Conservation (phyloP, 2,329 filamentous ascomycete species). For the Sporothrix humicola region DNA sequence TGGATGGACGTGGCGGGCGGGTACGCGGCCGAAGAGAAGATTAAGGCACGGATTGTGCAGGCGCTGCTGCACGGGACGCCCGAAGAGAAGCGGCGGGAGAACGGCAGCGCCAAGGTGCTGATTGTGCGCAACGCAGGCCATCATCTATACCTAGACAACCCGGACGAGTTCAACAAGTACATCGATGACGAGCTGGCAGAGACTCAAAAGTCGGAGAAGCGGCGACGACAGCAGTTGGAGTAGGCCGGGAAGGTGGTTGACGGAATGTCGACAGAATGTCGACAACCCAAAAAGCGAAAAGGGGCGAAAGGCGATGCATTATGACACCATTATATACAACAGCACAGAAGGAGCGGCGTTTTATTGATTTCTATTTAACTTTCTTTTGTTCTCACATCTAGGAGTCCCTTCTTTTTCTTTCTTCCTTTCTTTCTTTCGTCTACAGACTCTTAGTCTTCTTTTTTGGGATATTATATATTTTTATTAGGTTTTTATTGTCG, state of each 20-base stretch:
- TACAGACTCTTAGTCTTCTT: no score
- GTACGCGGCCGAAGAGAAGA: conserved; percentile 76
- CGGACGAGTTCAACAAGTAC: conserved; percentile 61
- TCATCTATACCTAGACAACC: conserved; percentile 65
- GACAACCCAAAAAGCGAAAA: not conserved
- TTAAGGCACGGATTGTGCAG: conserved; percentile 69
- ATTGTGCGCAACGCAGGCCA: conserved; percentile 70
- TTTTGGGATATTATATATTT: conserved; percentile 10
- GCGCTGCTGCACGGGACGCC: conserved; percentile 65
- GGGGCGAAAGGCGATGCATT: conserved; percentile 17
- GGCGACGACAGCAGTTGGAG: conserved; percentile 33
- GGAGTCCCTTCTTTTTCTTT: not conserved
- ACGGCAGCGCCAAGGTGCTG: conserved; percentile 81
- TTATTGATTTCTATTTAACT: not conserved
- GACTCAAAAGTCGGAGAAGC: conserved; percentile 45
- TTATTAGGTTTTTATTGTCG: not conserved
- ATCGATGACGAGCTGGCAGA: conserved; percentile 61
- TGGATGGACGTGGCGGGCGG: conserved; percentile 98
- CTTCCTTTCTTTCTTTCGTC: not conserved
- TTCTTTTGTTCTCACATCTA: not conserved
- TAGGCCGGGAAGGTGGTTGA: not conserved
- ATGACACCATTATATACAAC: not conserved
- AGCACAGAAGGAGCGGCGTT: conserved; percentile 17
- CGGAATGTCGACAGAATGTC: no score
- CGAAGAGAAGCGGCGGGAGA: conserved; percentile 73